Percentiles rank a stretch among this genome's conserved stretches.
These are phyloP conservation scores for Austroboletus festivus DNA, from an alignment of 768 basidiomycete species.

Conservation along the genomic window DNA sequence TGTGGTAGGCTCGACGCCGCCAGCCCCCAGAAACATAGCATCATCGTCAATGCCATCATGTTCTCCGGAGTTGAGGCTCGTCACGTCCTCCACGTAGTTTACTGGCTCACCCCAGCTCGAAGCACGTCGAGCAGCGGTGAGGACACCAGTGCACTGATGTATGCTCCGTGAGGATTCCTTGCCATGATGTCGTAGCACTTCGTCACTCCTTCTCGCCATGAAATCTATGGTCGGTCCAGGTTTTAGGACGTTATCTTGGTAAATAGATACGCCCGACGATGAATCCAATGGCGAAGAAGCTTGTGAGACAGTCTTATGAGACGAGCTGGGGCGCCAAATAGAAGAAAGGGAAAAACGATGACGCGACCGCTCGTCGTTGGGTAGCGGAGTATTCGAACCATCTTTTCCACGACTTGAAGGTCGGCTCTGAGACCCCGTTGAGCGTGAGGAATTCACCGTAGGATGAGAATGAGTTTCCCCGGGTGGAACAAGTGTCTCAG, in stretches of 20 bases:
- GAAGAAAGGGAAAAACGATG: slow-evolving; percentile 33
- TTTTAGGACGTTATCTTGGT: slow-evolving; percentile 16
- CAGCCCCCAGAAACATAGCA: slow-evolving; percentile 52
- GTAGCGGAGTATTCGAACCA: slow-evolving; percentile 17
- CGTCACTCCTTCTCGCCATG: slow-evolving; percentile 41
- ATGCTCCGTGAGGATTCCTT: slow-evolving; percentile 24
- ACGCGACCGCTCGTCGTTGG: slow-evolving; percentile 20
- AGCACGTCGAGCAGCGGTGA: slow-evolving; percentile 52
- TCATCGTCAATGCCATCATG: slow-evolving; percentile 48
- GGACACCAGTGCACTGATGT: slow-evolving; percentile 25
- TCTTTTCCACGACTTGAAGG: slow-evolving; percentile 27
- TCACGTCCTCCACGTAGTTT: slow-evolving; percentile 40
- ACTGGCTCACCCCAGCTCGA: slow-evolving; percentile 62
- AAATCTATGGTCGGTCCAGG: slow-evolving; percentile 21
- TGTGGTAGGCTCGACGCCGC: slow-evolving; percentile 37
- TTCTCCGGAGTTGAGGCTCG: slow-evolving; percentile 44
- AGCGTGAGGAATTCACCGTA: slow-evolving; percentile 12
- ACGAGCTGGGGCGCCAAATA: slow-evolving; percentile 21
- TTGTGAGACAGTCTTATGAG: slow-evolving; percentile 25
- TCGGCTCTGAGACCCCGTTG: slow-evolving; percentile 25
- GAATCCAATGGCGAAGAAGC: slow-evolving; percentile 31
- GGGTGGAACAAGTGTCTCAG: slow-evolving; percentile 29
- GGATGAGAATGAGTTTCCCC: slow-evolving; percentile 11
- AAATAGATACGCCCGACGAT: slow-evolving; percentile 33
- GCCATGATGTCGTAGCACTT: slow-evolving; percentile 36